These are phyloP conservation scores for Claviceps citrina DNA, from an alignment of 2,329 filamentous ascomycete genomes.

Conservation along the genomic window DNA sequence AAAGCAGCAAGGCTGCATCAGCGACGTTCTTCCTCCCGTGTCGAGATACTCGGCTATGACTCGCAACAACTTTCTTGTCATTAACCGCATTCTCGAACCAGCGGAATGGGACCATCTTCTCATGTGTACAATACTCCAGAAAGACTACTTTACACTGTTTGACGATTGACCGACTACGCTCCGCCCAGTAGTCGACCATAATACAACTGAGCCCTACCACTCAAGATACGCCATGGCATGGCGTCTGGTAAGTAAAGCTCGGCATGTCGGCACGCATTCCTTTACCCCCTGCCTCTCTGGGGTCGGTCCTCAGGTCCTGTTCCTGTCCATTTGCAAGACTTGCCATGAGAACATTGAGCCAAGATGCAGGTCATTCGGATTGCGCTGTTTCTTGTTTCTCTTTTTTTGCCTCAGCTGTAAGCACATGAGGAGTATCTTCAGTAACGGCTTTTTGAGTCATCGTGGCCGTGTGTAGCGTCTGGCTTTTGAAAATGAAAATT, in stretches of 20 bases:
- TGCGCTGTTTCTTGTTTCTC: background rate
- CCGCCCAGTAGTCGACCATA: too few relatives aligned
- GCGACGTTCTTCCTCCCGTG: background rate
- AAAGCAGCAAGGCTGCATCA: slow-evolving; percentile 4
- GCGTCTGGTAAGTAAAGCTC: too few relatives aligned
- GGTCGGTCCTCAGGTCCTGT: background rate
- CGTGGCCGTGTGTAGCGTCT: background rate
- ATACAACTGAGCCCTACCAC: too few relatives aligned
- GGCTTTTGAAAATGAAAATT: background rate
- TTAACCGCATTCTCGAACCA: background rate
- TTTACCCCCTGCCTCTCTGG: too few relatives aligned
- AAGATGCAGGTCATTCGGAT: background rate
- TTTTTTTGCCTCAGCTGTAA: background rate
- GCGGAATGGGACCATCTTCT: background rate
- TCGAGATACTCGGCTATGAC: too few relatives aligned
- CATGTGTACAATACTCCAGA: too few relatives aligned
- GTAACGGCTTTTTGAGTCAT: background rate
- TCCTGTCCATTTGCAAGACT: background rate
- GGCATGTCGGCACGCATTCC: too few relatives aligned
- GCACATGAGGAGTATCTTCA: background rate
- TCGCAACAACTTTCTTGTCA: too few relatives aligned
- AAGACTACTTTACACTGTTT: background rate
- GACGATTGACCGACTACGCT: background rate
- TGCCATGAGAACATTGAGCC: too few relatives aligned
- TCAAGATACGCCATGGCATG: too few relatives aligned